Percentiles rank a stretch among this genome's conserved stretches.
Conservation (phyloP, 148 eudicot species). For the Silene conica region DNA sequence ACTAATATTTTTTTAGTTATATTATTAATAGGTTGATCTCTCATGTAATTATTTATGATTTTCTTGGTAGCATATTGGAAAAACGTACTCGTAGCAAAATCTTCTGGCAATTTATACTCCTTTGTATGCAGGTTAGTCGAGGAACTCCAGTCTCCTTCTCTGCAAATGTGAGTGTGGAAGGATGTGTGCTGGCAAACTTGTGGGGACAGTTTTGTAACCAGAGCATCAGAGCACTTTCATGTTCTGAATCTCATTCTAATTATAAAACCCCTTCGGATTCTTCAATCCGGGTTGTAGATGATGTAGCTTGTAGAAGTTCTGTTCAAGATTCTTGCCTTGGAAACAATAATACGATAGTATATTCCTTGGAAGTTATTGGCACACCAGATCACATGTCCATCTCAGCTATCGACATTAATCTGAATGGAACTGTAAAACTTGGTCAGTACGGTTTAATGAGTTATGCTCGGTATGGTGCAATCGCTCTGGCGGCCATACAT, state of each 20-base stretch:
- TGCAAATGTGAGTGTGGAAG: constrained; percentile 79
- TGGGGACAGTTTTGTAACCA: constrained; percentile 84
- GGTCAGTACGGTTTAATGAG: constrained; percentile 45
- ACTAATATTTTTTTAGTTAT: background rate
- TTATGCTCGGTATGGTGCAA: constrained; percentile 78
- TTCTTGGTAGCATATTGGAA: background rate
- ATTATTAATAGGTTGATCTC: background rate
- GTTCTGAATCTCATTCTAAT: constrained; percentile 33
- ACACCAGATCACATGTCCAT: constrained; percentile 46
- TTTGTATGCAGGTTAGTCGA: constrained; percentile 61
- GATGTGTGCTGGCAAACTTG: constrained; percentile 52
- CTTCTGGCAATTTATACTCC: constrained; percentile 8
- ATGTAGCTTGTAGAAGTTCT: constrained; percentile 47
- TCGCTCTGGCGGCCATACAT: constrained; percentile 48
- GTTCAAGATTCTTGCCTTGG: constrained; percentile 46
- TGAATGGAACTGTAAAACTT: constrained; percentile 32
- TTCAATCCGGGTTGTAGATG: constrained; percentile 30
- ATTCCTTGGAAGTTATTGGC: constrained; percentile 55
- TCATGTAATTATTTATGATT: background rate
- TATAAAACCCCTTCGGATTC: constrained; percentile 17
- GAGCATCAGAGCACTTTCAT: constrained; percentile 56
- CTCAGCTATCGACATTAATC: constrained; percentile 34
- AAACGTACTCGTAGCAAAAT: background rate
- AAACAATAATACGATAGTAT: constrained; percentile 43
- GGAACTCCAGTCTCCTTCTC: constrained; percentile 56